Conservation (phyloP, 768 basidiomycete genomes). For the Tricholoma furcatifolium region DNA sequence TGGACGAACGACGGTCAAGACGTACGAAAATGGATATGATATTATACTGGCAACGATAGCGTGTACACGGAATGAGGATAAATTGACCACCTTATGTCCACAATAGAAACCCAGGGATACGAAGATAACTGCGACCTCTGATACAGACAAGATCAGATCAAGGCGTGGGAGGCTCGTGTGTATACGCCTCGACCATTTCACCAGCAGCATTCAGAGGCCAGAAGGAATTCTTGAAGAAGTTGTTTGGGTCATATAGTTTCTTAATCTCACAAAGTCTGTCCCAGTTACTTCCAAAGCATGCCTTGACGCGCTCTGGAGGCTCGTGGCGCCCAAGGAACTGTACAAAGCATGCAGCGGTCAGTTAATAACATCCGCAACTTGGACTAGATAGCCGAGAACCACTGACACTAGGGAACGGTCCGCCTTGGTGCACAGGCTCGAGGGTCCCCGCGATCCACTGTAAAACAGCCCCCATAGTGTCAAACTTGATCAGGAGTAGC, state of each 20-base stretch:
- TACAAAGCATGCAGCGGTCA: conserved; percentile 5
- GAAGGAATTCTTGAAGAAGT: conserved; percentile 74
- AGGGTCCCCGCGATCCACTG: conserved; percentile 83
- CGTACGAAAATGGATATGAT: too few species aligned
- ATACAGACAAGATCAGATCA: too few species aligned
- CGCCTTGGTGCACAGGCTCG: conserved; percentile 69
- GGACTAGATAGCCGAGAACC: background rate
- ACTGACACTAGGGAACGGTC: conserved; percentile 76
- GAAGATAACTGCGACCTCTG: too few species aligned
- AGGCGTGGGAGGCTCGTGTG: conserved; percentile 63
- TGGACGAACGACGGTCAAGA: too few species aligned
- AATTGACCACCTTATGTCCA: too few species aligned
- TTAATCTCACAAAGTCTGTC: conserved; percentile 69
- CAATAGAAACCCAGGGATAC: background rate
- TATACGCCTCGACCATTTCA: conserved; percentile 49
- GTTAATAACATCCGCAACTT: conserved; percentile 9
- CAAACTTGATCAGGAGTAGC: background rate
- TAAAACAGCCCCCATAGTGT: background rate
- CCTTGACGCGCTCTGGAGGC: conserved; percentile 55
- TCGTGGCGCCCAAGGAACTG: conserved; percentile 81
- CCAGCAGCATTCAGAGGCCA: conserved; percentile 74
- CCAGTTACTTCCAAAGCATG: conserved; percentile 78
- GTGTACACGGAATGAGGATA: background rate
- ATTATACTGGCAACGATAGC: too few species aligned
- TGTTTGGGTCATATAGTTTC: conserved; percentile 70